Percentiles rank a stretch among this genome's conserved stretches.
phyloP scores from a whole-genome alignment of 2,329 filamentous ascomycete genomes.

The Fusarium praegraminearum region DNA sequence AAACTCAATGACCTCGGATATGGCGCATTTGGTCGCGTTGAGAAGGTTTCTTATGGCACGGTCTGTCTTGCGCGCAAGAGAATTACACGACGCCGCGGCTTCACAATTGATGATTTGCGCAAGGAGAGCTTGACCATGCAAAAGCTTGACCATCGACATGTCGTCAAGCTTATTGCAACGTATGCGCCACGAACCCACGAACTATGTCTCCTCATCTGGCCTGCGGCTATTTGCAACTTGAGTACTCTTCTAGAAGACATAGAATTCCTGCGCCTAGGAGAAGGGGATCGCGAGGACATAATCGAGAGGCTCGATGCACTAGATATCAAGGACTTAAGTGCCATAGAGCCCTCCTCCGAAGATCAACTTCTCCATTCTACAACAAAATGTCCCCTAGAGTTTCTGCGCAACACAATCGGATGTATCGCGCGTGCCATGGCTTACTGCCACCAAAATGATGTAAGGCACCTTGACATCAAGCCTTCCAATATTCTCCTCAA shows the following conservation, averaged over 20 bases:
- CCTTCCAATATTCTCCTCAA: conserved; percentile 62
- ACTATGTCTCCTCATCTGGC: conserved; percentile 61
- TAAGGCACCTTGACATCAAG: conserved; percentile 62
- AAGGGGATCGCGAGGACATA: conserved; percentile 57
- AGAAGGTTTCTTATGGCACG: conserved; percentile 56
- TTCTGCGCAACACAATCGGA: conserved; percentile 58
- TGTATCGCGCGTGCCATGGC: conserved; percentile 59
- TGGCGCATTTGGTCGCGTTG: conserved; percentile 59
- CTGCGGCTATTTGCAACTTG: conserved; percentile 61
- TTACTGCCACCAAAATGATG: conserved; percentile 57
- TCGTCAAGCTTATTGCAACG: conserved; percentile 61
- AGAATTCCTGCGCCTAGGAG: conserved; percentile 54
- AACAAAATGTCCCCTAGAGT: conserved; percentile 55
- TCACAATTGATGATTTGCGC: conserved; percentile 57
- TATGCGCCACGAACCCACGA: conserved; percentile 57
- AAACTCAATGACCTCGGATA: conserved; percentile 55
- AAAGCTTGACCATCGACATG: conserved; percentile 60
- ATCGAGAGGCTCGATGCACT: conserved; percentile 54
- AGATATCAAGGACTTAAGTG: conserved; percentile 54
- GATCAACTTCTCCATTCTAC: conserved; percentile 38
- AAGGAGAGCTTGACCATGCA: conserved; percentile 62
- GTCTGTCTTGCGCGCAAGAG: conserved; percentile 61
- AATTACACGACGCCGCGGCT: conserved; percentile 53
- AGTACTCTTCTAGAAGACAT: conserved; percentile 58
- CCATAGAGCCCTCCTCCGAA: conserved; percentile 49